A percentile compares a stretch with the other conserved stretches of the same genome.
phyloP scores from a whole-genome alignment of 108 stramenopile genomes.

The Seminavis robusta region DNA sequence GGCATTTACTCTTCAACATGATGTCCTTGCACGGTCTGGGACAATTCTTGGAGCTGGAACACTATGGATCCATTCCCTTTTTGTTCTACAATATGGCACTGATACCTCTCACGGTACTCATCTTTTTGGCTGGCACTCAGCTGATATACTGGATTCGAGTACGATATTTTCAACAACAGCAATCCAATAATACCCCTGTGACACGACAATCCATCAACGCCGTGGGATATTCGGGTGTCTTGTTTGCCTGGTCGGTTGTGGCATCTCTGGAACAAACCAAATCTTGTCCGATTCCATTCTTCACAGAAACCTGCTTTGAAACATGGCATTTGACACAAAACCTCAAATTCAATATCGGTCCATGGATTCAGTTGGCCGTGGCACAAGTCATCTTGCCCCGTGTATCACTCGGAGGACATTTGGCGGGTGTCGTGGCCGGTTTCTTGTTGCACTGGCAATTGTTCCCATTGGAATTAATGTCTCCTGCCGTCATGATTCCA shows the following conservation, averaged over 20 bases:
- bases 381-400: constrained; percentile 73
- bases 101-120: constrained; percentile 46
- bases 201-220: constrained; percentile 32
- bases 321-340: constrained; percentile 16
- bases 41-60: constrained; percentile 36
- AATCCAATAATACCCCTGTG: not conserved
- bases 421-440: constrained; percentile 73
- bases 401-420: constrained; percentile 72
- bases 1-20: constrained; percentile 81
- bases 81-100: constrained; percentile 63
- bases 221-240: constrained; percentile 78
- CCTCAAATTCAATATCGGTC: constrained; percentile 56
- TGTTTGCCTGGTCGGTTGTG: constrained; percentile 83
- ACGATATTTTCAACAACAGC: not conserved
- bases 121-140: constrained; percentile 58
- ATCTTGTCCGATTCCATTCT: constrained; percentile 75
- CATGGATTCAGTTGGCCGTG: constrained; percentile 58
- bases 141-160: too few relatives aligned
- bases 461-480: constrained; percentile 53
- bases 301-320: constrained; percentile 64
- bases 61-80: constrained; percentile 44
- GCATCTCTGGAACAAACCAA: constrained; percentile 40
- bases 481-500: constrained; percentile 62
- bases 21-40: constrained; percentile 65
- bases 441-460: constrained; percentile 71